Evolutionary conservation across 768 basidiomycete species (phyloP), one percentile per base, ranked within the genome.

Genomic region (Tylopilus plumbeoviolaceoides): DNA sequence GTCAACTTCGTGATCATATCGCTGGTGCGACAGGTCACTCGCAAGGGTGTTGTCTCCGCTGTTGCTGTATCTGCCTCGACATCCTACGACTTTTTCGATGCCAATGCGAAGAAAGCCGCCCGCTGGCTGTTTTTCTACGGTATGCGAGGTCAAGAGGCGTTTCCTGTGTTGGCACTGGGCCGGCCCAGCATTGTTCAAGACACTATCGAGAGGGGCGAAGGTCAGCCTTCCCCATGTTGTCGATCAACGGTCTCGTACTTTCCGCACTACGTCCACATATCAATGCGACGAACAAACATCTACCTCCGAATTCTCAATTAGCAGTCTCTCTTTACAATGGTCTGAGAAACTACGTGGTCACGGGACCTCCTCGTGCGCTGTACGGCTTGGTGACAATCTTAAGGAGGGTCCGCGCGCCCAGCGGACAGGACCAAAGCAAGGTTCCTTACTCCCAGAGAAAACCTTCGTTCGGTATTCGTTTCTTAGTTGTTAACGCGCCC

Each of bases 41-140:
- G 2, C 95, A 98, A n/a, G 70, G 97, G 97, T 59, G 84, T 99
- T 61, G 85, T 97, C 44, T 91, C 95, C 12, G 97, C 97, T n/a
- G 81, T 95, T 48, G 85, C 82, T 36, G 83, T 98, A 63, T 80
- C 95, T 7, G 83, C 90, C 5, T 92, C 94, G 5, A 76, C 77
- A 17, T 83, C 84, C 23, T 83, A 85, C 55, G 85, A 86, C 44
- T 84, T 85, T 4, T 90, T 92, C 70, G 74, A 79, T 51, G 72
- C 72, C 53, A 95, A 97, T 71, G 78, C 84, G 9, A 74, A 78
- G 66, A 95, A 95, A 69, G 91, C 92, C 31, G 70, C 97, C 61
- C 87, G 80, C 61, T 95, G 94, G 85, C 80, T 97, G 18, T 95
- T 98, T 79, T 95, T 84, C 73, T 86, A 88, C 59, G 93, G 95